Conservation (phyloP, 2,329 filamentous ascomycete species). For the Alternaria angustiovoidea region DNA sequence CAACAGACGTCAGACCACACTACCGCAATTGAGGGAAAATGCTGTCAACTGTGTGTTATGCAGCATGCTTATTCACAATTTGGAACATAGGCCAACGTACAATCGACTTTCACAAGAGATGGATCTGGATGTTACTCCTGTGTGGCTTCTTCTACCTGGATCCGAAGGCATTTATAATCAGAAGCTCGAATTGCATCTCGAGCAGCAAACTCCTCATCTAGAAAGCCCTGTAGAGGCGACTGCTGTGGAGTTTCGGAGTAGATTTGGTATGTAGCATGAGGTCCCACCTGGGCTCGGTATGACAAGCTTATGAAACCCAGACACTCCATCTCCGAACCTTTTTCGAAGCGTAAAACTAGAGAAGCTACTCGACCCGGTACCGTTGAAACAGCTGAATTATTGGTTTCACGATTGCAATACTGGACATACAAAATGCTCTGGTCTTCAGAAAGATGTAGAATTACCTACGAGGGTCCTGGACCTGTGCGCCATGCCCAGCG, state of each 20-base stretch:
- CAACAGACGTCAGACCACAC: neutral
- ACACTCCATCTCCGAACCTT: neutral
- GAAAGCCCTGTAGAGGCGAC: neutral
- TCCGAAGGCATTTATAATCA: neutral
- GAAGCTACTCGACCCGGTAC: neutral
- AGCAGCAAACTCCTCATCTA: neutral
- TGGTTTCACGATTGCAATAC: neutral
- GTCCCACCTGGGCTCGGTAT: neutral
- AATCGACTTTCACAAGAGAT: neutral
- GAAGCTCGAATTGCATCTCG: neutral
- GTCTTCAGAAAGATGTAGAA: neutral
- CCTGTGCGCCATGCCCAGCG: neutral
- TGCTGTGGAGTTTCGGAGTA: conserved; percentile 1
- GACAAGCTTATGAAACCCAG: neutral
- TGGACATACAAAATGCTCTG: neutral
- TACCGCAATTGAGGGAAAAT: neutral
- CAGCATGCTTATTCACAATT: neutral
- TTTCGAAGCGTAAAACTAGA: neutral
- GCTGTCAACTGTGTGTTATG: neutral
- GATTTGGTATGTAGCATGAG: neutral
- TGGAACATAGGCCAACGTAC: neutral
- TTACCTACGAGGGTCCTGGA: conserved; percentile 10
- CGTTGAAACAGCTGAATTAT: neutral
- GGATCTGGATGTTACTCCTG: neutral
- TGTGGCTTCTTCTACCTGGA: neutral